A percentile compares a stretch with the other conserved stretches of the same genome.
Evolutionary conservation across 2,329 filamentous ascomycete species (phyloP).

Genomic region (Endothia cerciana): DNA sequence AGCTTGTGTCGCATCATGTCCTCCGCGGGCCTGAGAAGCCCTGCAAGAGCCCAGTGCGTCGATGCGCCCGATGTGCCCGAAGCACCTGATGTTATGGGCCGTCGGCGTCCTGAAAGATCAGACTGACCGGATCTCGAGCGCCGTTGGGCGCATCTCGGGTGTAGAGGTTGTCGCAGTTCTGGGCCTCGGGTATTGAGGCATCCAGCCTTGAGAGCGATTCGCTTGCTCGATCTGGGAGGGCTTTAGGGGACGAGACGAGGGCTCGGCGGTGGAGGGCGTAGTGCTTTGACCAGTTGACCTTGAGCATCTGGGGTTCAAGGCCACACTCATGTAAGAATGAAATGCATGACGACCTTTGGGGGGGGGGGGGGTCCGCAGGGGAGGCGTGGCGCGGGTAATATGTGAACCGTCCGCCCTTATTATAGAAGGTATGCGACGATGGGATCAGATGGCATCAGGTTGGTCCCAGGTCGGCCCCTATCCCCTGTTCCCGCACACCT

Average conservation of each 20-base stretch:
- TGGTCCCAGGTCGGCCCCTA: too few species aligned
- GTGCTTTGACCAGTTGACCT: not conserved
- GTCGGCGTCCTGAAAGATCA: not conserved
- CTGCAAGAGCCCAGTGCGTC: not conserved
- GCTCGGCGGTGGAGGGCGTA: not conserved
- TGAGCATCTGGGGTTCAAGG: not conserved
- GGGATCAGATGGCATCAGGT: not conserved
- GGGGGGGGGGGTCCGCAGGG: not conserved
- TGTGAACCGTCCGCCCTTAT: not conserved
- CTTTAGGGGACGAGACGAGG: not conserved
- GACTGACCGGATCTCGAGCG: not conserved
- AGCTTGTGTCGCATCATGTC: constrained; percentile 50
- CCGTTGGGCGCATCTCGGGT: constrained; percentile 2
- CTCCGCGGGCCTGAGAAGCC: not conserved
- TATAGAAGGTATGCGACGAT: not conserved
- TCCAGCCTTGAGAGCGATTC: not conserved
- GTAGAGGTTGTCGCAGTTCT: not conserved
- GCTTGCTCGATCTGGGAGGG: not conserved
- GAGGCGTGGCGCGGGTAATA: too few species aligned
- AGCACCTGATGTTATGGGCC: not conserved
- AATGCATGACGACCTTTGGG: not conserved
- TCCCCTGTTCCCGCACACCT: not conserved
- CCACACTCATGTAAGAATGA: not conserved
- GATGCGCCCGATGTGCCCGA: not conserved
- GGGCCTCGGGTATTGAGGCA: constrained; percentile 1